These are phyloP conservation scores for Tubosaeta sp. DNA, from an alignment of 768 basidiomycete genomes.

Conservation along the genomic window DNA sequence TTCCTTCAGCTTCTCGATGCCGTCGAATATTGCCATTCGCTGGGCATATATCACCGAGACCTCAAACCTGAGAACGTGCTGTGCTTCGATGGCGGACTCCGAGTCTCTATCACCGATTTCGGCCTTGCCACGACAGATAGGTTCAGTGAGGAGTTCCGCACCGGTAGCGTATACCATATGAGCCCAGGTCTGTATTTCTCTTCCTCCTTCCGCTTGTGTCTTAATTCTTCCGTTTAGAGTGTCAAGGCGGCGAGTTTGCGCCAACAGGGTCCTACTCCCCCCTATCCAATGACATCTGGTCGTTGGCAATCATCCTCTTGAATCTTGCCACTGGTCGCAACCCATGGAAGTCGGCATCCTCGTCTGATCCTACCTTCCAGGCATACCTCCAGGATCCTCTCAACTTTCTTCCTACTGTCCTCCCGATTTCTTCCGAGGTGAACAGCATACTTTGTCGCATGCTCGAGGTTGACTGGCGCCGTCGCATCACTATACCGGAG, in stretches of 20 bases:
- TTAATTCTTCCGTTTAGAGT: constrained; percentile 54
- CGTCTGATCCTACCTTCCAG: constrained; percentile 83
- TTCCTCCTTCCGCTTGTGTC: constrained; percentile 7
- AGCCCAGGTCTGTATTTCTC: constrained; percentile 65
- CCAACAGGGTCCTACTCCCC: constrained; percentile 74
- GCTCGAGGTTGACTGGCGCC: constrained; percentile 64
- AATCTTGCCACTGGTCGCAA: constrained; percentile 94
- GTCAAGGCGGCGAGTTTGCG: constrained; percentile 69
- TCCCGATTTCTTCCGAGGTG: constrained; percentile 72
- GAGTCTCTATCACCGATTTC: constrained; percentile 90
- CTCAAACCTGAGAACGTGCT: constrained; percentile 96
- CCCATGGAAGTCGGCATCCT: constrained; percentile 89
- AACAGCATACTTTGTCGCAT: constrained; percentile 73
- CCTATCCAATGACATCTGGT: constrained; percentile 92
- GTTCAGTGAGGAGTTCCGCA: constrained; percentile 83
- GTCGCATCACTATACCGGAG: constrained; percentile 42
- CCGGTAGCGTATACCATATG: constrained; percentile 99
- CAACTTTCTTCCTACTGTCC: constrained; percentile 79
- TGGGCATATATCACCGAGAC: constrained; percentile 94
- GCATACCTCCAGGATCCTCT: constrained; percentile 75
- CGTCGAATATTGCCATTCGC: constrained; percentile 86
- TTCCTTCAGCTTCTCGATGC: constrained; percentile 94
- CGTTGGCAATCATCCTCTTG: constrained; percentile 91
- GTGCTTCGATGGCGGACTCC: constrained; percentile 72
- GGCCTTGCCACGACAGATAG: constrained; percentile 89